These are phyloP conservation scores for Balansia obtecta DNA, from an alignment of 2,329 filamentous ascomycete genomes.

Conservation along the genomic window DNA sequence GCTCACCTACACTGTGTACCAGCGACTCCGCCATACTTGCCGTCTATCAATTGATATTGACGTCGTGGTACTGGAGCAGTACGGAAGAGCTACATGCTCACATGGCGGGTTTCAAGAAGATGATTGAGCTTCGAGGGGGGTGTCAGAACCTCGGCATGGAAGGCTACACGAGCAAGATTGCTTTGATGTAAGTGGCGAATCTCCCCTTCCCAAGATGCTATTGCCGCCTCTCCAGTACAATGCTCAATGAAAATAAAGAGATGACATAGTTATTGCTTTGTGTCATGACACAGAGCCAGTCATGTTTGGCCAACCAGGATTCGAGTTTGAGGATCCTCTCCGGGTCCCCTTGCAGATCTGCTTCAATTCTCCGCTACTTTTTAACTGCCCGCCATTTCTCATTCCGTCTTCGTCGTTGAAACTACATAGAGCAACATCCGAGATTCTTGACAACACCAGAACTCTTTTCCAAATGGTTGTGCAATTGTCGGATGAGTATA, in stretches of 20 bases:
- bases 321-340: constrained; percentile 27
- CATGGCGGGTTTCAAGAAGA: constrained; percentile 32
- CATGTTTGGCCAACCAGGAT: constrained; percentile 27
- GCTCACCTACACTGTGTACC: constrained; percentile 20
- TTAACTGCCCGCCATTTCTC: constrained; percentile 28
- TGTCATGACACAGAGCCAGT: constrained; percentile 32
- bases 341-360: constrained; percentile 28
- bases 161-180: constrained; percentile 34
- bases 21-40: constrained; percentile 34
- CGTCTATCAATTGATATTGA: constrained; percentile 34
- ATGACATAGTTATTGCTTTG: constrained; percentile 35
- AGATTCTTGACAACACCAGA: constrained; percentile 39
- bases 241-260: constrained; percentile 16
- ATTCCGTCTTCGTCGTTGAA: constrained; percentile 27
- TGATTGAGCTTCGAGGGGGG: constrained; percentile 35
- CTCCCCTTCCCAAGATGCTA: background rate
- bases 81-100: constrained; percentile 32
- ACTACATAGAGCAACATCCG: constrained; percentile 33
- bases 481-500: constrained; percentile 22
- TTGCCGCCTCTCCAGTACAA: too few relatives aligned
- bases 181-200: constrained; percentile 29
- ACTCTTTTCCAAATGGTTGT: constrained; percentile 32
- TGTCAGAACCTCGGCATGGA: constrained; percentile 32
- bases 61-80: constrained; percentile 43
- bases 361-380: constrained; percentile 36